These are phyloP conservation scores for Xylaria arbuscula DNA, from an alignment of 2,329 filamentous ascomycete species.

Conservation along the genomic window DNA sequence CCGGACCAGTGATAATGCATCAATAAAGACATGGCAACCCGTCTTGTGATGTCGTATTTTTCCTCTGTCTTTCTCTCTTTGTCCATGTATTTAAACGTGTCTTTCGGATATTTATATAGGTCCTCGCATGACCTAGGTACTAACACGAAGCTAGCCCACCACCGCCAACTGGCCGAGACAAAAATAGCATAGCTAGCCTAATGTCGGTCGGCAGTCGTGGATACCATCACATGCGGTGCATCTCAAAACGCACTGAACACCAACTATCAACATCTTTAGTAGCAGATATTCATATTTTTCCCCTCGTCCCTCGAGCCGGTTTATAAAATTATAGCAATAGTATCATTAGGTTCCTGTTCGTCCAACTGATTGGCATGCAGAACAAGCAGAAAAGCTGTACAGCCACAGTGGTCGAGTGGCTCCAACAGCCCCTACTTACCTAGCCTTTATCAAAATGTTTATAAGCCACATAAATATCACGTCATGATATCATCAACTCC, in stretches of 20 bases:
- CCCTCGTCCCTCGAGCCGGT: too few relatives aligned
- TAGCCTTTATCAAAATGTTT: neutral
- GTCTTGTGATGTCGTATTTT: neutral
- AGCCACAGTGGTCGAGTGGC: slow-evolving; percentile 1
- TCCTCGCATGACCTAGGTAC: too few relatives aligned
- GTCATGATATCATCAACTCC: slow-evolving; percentile 11
- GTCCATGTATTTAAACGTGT: neutral
- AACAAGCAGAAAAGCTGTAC: too few relatives aligned
- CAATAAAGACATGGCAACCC: neutral
- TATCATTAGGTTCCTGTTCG: too few relatives aligned
- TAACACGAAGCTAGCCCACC: neutral
- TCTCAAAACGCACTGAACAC: neutral
- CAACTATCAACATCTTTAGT: neutral
- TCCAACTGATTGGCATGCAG: too few relatives aligned
- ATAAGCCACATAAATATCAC: slow-evolving; percentile 9
- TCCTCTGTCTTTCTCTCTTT: neutral
- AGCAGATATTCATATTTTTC: neutral
- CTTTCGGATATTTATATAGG: neutral
- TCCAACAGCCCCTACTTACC: neutral
- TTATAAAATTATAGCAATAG: too few relatives aligned
- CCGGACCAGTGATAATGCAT: neutral
- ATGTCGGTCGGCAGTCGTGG: neutral
- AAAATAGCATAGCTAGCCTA: neutral
- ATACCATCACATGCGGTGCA: neutral
- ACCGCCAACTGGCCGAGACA: neutral